Evolutionary conservation across 2,329 filamentous ascomycete species (phyloP).

Genomic region (Scortechinia acanthostroma): DNA sequence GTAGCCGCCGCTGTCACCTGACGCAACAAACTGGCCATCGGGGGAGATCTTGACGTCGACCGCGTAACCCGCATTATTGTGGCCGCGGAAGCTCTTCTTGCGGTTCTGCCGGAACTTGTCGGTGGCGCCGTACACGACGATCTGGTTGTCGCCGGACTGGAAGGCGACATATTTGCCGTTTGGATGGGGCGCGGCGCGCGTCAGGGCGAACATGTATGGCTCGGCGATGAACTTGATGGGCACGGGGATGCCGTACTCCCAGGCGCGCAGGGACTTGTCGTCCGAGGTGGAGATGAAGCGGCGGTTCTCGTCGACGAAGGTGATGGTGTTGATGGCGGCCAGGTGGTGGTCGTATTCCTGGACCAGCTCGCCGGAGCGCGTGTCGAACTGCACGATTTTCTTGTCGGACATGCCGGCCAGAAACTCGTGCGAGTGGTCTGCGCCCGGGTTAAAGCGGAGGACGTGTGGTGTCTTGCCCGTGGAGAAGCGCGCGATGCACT

Average conservation of each 20-base stretch:
- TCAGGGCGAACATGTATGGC: constrained; percentile 95
- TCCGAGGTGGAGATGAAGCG: constrained; percentile 97
- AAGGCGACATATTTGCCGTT: constrained; percentile 90
- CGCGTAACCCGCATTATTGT: constrained; percentile 90
- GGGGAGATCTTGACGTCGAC: constrained; percentile 84
- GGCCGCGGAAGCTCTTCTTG: constrained; percentile 91
- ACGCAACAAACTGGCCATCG: constrained; percentile 84
- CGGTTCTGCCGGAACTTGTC: constrained; percentile 96
- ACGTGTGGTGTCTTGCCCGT: constrained; percentile 95
- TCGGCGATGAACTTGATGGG: constrained; percentile 98
- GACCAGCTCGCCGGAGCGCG: constrained; percentile 65
- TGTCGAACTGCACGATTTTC: constrained; percentile 97
- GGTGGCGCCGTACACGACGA: constrained; percentile 86
- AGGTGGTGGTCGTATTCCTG: constrained; percentile 98
- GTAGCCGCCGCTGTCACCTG: constrained; percentile 80
- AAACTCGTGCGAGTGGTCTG: constrained; percentile 77
- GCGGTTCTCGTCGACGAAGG: constrained; percentile 87
- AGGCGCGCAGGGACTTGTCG: constrained; percentile 89
- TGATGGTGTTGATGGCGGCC: constrained; percentile 95
- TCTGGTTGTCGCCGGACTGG: constrained; percentile 90
- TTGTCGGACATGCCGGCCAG: constrained; percentile 96
- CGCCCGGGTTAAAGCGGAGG: constrained; percentile 81
- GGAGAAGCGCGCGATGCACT: constrained; percentile 80
- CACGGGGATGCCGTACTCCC: constrained; percentile 97
- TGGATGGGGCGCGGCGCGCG: constrained; percentile 75